phyloP scores from a whole-genome alignment of 176 grass and related monocot genomes.

The Puccinellia tenuiflora region DNA sequence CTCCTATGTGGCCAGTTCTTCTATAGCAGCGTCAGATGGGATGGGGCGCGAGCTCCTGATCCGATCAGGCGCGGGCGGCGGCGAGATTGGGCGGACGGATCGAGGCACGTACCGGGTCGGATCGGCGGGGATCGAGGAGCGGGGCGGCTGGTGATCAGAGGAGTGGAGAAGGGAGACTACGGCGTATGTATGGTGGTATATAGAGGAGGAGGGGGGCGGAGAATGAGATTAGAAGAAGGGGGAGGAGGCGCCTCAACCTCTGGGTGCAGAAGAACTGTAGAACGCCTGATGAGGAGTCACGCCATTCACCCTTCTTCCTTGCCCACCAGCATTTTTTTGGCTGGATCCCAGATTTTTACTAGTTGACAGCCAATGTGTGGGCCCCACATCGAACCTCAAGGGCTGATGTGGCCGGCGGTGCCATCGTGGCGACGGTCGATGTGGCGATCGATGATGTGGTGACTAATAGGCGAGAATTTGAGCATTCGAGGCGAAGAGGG shows the following conservation, averaged over 20 bases:
- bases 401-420: neutral
- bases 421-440: neutral
- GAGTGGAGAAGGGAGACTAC: conserved; percentile 24
- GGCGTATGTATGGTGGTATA: neutral
- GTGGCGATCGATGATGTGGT: neutral
- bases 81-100: conserved; percentile 16
- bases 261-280: conserved; percentile 7
- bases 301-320: neutral
- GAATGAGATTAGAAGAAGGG: neutral
- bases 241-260: neutral
- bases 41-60: neutral
- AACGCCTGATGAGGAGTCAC: neutral
- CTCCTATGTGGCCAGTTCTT: neutral
- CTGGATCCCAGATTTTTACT: neutral
- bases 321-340: neutral
- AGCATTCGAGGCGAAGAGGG: neutral
- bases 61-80: conserved; percentile 11
- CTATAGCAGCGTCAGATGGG: conserved; percentile 12
- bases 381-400: neutral
- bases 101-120: conserved; percentile 35
- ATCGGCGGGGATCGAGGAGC: conserved; percentile 19
- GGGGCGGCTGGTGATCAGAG: conserved; percentile 34
- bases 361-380: neutral
- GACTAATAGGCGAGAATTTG: neutral
- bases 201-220: neutral